Base-by-base conservation (phyloP, 179 eudicot genomes). In the Gypsophila paniculata region DNA sequence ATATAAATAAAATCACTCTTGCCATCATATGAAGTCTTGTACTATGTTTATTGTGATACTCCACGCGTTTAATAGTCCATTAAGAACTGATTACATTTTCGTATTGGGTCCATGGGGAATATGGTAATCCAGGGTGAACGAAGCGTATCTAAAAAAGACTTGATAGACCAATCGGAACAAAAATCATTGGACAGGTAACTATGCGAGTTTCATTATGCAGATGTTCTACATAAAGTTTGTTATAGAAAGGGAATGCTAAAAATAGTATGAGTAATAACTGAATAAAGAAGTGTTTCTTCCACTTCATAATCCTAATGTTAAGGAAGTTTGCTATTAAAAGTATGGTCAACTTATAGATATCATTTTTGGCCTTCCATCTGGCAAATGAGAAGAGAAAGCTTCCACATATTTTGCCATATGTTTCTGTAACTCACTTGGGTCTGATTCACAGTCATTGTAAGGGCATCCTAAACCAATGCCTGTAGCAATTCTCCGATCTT, bases 361-460 rank as follows among this genome's bases (percentile, higher is more conserved):
- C 11, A 60, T 66, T 73, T 18, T 46, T 64, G 73, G 58, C 60
- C 68, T 76, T 54, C 79, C 76, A 79, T 29, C 18, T 79, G 79
- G 82, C 72, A 22, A 62, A 57, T 23, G 51, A 23, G 58, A 52
- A 73, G 23, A 80, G 65, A 71, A 17, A 68, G 29, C 26, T 65
- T 55, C 67, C 70, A 61, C 78, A 63, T 44, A 69, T 75, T 39
- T 25, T 78, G 74, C 85, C 81, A 58, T 73, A 53, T 82, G 81
- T 67, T 74, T 65, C 22, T 75, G 38, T 68, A 75, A 51, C 54
- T 44, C 79, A 67, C 70, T 54, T 69, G 72, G 60, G 44, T 63
- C 65, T 62, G 68, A 44, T 48, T 78, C 18, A 65, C 49, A 60
- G 58, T 60, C 75, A 58, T 54, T 60, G 68, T 39, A 54, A 73